A percentile compares a stretch with the other conserved stretches of the same genome.
Conservation (phyloP, 2,329 filamentous ascomycete species). For the Ilyonectria destructans region DNA sequence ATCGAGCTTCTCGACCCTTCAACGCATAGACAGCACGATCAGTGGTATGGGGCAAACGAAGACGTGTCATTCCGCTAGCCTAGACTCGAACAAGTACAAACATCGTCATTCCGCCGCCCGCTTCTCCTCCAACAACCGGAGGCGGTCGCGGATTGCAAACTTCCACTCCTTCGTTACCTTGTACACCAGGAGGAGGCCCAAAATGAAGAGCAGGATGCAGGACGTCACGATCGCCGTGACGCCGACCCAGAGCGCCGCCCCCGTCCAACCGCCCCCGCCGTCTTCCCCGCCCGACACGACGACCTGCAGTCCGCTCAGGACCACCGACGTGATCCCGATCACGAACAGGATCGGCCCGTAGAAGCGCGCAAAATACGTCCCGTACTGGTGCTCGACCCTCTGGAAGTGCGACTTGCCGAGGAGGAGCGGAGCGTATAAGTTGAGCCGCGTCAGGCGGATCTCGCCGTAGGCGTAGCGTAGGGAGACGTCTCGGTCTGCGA, state of each 20-base stretch:
- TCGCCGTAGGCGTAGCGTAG: constrained; percentile 57
- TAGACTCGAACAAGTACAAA: no score
- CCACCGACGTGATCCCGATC: constrained; percentile 26
- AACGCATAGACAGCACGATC: no score
- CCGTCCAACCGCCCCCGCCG: constrained; percentile 3
- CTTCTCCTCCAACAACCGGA: constrained; percentile 25
- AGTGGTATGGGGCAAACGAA: no score
- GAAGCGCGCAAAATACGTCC: constrained; percentile 43
- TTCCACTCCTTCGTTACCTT: constrained; percentile 41
- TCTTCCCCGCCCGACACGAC: not conserved
- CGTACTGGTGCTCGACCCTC: constrained; percentile 44
- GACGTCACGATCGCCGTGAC: constrained; percentile 26
- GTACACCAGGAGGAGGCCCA: constrained; percentile 5
- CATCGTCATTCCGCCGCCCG: constrained; percentile 3
- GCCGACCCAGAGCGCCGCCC: constrained; percentile 34
- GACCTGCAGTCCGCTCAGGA: constrained; percentile 41
- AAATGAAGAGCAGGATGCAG: no score
- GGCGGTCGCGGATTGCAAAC: constrained; percentile 37
- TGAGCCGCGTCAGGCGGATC: constrained; percentile 56
- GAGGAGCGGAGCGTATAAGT: constrained; percentile 47
- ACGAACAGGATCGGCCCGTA: constrained; percentile 46
- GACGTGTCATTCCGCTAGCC: no score
- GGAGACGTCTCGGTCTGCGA: constrained; percentile 50
- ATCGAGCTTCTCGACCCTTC: no score
- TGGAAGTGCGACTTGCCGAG: constrained; percentile 45